Evolutionary conservation across 2,329 filamentous ascomycete genomes (phyloP).

Genomic region (Colletotrichum godetiae): DNA sequence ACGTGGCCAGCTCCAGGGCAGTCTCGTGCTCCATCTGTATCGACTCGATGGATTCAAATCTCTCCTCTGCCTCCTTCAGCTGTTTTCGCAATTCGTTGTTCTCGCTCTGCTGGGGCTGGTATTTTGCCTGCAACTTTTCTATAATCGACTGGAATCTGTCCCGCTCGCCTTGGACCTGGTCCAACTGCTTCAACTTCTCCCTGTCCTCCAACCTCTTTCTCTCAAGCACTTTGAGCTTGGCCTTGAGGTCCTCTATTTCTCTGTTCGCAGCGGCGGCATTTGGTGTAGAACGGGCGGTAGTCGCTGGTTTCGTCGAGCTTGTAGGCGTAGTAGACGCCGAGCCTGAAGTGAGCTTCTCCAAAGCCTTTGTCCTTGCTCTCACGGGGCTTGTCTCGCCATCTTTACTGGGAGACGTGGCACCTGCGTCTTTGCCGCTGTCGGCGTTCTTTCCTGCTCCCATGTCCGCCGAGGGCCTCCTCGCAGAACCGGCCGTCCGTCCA

Average conservation of each 20-base stretch:
- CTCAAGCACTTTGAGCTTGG: slow-evolving; percentile 87
- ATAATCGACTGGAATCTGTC: slow-evolving; percentile 87
- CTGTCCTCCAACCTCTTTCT: slow-evolving; percentile 88
- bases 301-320: slow-evolving; percentile 37
- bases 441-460: slow-evolving; percentile 55
- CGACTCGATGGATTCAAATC: slow-evolving; percentile 76
- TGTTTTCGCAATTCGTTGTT: slow-evolving; percentile 80
- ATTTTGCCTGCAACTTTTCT: slow-evolving; percentile 90
- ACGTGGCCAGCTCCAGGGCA: slow-evolving; percentile 84
- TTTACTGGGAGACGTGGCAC: slow-evolving; percentile 58
- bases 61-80: slow-evolving; percentile 79
- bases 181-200: slow-evolving; percentile 83
- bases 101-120: slow-evolving; percentile 86
- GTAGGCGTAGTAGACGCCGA: slow-evolving; percentile 45
- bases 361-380: slow-evolving; percentile 59
- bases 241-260: slow-evolving; percentile 88
- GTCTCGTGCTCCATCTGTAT: slow-evolving; percentile 87
- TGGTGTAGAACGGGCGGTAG: slow-evolving; percentile 47
- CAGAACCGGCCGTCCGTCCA: slow-evolving; percentile 48
- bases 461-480: slow-evolving; percentile 59
- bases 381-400: slow-evolving; percentile 65
- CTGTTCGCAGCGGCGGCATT: slow-evolving; percentile 64
- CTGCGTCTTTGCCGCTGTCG: slow-evolving; percentile 49
- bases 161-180: slow-evolving; percentile 79
- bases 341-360: slow-evolving; percentile 62